Evolutionary conservation across 2,329 filamentous ascomycete genomes (phyloP).

Genomic region (Endocalyx cinctus): DNA sequence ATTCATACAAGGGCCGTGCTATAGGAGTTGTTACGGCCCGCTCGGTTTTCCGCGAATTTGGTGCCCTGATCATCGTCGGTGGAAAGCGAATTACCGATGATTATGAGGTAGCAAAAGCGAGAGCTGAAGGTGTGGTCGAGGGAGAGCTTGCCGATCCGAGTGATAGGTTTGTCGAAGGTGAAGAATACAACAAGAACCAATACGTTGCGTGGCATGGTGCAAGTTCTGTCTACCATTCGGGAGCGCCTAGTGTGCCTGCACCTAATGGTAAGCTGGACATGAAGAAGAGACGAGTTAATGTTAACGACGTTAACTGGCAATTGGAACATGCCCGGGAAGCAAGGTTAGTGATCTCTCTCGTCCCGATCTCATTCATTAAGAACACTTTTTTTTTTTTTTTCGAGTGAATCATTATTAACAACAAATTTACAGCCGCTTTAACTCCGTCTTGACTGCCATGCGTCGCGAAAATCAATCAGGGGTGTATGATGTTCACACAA

Average conservation of each 20-base stretch:
- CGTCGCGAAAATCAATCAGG: slow-evolving; percentile 68
- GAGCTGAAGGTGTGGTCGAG: slow-evolving; percentile 73
- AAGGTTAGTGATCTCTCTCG: slow-evolving; percentile 54
- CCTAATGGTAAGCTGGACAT: slow-evolving; percentile 71
- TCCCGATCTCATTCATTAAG: neutral
- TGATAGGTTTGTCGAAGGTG: slow-evolving; percentile 70
- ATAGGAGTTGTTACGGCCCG: slow-evolving; percentile 96
- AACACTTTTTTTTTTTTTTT: too few relatives aligned
- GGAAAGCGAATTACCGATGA: slow-evolving; percentile 84
- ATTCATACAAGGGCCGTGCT: slow-evolving; percentile 96
- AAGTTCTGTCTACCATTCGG: slow-evolving; percentile 89
- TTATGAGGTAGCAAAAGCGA: slow-evolving; percentile 74
- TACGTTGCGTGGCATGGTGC: slow-evolving; percentile 98
- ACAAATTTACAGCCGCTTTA: slow-evolving; percentile 67
- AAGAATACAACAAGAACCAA: slow-evolving; percentile 97
- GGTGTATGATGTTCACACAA: slow-evolving; percentile 92
- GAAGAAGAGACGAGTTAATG: slow-evolving; percentile 80
- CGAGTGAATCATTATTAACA: neutral
- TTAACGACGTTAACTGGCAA: slow-evolving; percentile 96
- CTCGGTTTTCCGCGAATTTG: slow-evolving; percentile 96
- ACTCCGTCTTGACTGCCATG: slow-evolving; percentile 64
- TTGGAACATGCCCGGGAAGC: slow-evolving; percentile 88
- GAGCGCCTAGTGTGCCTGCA: slow-evolving; percentile 69
- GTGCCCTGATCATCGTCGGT: slow-evolving; percentile 87
- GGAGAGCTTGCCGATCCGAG: slow-evolving; percentile 89